Conservation (phyloP, 805 yeast genomes). For the Candida methanosorbosa region DNA sequence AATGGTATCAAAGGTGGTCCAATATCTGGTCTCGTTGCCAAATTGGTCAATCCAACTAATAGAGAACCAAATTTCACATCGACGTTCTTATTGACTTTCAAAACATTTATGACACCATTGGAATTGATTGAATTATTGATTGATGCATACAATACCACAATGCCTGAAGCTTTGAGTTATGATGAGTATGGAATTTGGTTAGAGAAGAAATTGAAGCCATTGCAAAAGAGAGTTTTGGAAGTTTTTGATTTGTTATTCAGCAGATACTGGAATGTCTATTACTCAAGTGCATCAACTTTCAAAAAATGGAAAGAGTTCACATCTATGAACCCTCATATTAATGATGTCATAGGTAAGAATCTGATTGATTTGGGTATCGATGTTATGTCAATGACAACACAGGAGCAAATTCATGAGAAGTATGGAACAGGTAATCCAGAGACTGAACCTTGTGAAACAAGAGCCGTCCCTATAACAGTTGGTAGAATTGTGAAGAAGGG, state of each 20-base stretch:
- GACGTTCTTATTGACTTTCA: conserved; percentile 65
- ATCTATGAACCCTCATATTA: conserved; percentile 3
- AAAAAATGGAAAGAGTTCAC: conserved; percentile 18
- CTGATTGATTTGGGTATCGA: conserved; percentile 13
- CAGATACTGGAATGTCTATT: conserved; percentile 61
- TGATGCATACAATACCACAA: conserved; percentile 57
- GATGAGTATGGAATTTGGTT: conserved; percentile 78
- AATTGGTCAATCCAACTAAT: conserved; percentile 66
- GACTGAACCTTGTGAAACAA: conserved; percentile 7
- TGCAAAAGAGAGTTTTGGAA: conserved; percentile 55
- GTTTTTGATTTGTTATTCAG: conserved; percentile 60
- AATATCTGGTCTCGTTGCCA: conserved; percentile 66
- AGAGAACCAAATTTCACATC: conserved; percentile 50
- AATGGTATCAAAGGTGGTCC: conserved; percentile 84
- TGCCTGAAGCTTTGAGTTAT: conserved; percentile 82
- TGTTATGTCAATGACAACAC: conserved; percentile 14
- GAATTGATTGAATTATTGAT: conserved; percentile 54
- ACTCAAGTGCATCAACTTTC: conserved; percentile 37
- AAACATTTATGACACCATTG: conserved; percentile 61
- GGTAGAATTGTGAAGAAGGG: conserved; percentile 16
- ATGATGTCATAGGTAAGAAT: conserved; percentile 4
- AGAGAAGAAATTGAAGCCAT: conserved; percentile 58
- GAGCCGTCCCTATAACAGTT: conserved; percentile 13
- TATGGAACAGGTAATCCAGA: conserved; percentile 13
- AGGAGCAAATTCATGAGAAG: conserved; percentile 15